Conservation (phyloP, 1,139 yeast species). For the Pichia sp. region DNA sequence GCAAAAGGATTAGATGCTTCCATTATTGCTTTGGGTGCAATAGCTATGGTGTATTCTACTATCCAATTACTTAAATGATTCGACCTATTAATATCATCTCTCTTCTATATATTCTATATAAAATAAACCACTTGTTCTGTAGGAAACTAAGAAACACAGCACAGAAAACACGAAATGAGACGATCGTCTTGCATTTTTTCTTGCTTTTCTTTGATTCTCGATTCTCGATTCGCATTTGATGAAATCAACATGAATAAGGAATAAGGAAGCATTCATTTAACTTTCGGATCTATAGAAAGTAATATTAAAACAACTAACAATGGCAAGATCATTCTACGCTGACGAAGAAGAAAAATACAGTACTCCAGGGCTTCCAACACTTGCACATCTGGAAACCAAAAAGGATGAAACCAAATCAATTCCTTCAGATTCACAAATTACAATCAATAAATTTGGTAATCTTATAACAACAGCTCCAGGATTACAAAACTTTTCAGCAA, state of each 20-base stretch:
- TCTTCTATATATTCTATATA: background rate
- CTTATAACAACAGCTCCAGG: constrained; percentile 43
- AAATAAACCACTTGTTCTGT: background rate
- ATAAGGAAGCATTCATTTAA: too few relatives aligned
- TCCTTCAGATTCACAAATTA: constrained; percentile 33
- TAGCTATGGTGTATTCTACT: constrained; percentile 61
- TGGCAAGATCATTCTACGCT: constrained; percentile 41
- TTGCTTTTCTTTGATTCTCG: background rate
- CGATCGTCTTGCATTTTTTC: background rate
- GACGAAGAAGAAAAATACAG: constrained; percentile 43
- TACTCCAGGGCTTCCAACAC: constrained; percentile 42
- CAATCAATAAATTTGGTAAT: constrained; percentile 47
- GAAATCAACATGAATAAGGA: background rate
- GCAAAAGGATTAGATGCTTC: constrained; percentile 37
- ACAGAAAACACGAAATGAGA: background rate
- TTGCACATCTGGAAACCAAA: constrained; percentile 34
- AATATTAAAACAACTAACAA: background rate
- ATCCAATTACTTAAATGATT: background rate
- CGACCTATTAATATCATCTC: background rate
- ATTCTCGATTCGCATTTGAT: background rate
- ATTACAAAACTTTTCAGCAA: constrained; percentile 38
- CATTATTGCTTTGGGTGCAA: constrained; percentile 49
- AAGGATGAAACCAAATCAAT: constrained; percentile 18
- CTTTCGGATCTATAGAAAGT: too few relatives aligned
- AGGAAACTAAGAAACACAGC: background rate